phyloP scores from a whole-genome alignment of 352 stramenopile genomes.

The Phytopythium litorale region DNA sequence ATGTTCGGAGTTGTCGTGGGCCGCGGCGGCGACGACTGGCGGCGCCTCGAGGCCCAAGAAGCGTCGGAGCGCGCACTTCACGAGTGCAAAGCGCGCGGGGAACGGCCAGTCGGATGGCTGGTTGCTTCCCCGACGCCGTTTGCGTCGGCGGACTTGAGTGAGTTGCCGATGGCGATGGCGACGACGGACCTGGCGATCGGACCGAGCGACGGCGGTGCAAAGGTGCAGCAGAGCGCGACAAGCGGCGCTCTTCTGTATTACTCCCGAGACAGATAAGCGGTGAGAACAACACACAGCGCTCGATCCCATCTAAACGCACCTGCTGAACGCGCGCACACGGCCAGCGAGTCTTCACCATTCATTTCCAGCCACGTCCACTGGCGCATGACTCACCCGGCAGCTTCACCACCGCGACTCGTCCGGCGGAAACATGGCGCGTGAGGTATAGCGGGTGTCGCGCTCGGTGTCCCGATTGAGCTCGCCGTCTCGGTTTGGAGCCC shows the following conservation, averaged over 20 bases:
- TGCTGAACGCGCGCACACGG: neutral
- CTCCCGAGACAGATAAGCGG: neutral
- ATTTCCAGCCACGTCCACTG: no score
- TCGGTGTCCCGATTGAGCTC: neutral
- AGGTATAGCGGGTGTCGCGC: neutral
- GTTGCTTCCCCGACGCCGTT: neutral
- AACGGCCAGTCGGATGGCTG: neutral
- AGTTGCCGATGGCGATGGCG: neutral
- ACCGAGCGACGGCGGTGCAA: neutral
- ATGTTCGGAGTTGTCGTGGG: neutral
- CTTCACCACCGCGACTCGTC: neutral
- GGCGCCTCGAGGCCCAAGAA: neutral
- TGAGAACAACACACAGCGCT: neutral
- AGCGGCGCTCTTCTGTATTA: neutral
- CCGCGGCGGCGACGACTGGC: neutral
- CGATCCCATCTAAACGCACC: neutral
- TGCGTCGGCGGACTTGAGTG: neutral
- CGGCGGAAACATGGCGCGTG: neutral
- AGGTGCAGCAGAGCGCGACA: neutral
- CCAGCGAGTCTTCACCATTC: neutral
- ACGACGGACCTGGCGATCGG: conserved; percentile 1
- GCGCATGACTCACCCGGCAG: neutral
- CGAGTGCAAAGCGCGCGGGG: neutral
- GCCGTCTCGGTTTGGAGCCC: neutral
- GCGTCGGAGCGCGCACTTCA: neutral